Conservation (phyloP, 495 filamentous ascomycete species). For the Gamarada debralockiae region DNA sequence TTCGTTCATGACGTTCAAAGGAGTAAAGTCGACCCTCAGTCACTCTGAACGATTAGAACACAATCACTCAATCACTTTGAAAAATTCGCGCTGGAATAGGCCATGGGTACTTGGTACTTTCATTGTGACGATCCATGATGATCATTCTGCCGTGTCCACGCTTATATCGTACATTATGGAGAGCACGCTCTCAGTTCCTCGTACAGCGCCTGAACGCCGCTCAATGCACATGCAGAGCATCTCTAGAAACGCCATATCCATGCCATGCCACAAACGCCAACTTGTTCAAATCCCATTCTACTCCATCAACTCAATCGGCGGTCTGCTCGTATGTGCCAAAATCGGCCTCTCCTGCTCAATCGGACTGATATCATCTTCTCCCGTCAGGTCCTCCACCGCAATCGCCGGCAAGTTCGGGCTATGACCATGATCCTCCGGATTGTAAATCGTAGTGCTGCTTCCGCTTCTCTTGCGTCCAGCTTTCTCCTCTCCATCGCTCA, state of each 20-base stretch:
- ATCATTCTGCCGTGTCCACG: too few species aligned
- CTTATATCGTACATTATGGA: neutral
- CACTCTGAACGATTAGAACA: too few species aligned
- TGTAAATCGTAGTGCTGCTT: slow-evolving; percentile 69
- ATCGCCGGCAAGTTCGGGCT: slow-evolving; percentile 82
- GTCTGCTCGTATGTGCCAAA: slow-evolving; percentile 72
- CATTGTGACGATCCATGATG: too few species aligned
- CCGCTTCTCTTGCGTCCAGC: slow-evolving; percentile 31
- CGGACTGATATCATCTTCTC: slow-evolving; percentile 44
- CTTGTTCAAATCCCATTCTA: neutral
- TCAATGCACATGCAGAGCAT: slow-evolving; percentile 14
- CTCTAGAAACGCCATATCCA: slow-evolving; percentile 1
- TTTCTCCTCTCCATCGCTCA: slow-evolving; percentile 14
- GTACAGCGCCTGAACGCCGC: slow-evolving; percentile 5
- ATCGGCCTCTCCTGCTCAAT: slow-evolving; percentile 50
- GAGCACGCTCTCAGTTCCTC: neutral
- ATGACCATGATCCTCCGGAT: slow-evolving; percentile 69
- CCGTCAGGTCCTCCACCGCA: slow-evolving; percentile 83
- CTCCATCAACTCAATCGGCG: slow-evolving; percentile 88
- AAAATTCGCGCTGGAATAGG: too few species aligned
- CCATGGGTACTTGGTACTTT: too few species aligned
- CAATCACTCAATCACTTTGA: too few species aligned
- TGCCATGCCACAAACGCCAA: slow-evolving; percentile 1
- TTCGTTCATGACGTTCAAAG: too few species aligned
- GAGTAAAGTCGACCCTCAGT: too few species aligned